These are phyloP conservation scores for Durio zibethinus DNA, from an alignment of 345 rosid genomes.

Conservation along the genomic window DNA sequence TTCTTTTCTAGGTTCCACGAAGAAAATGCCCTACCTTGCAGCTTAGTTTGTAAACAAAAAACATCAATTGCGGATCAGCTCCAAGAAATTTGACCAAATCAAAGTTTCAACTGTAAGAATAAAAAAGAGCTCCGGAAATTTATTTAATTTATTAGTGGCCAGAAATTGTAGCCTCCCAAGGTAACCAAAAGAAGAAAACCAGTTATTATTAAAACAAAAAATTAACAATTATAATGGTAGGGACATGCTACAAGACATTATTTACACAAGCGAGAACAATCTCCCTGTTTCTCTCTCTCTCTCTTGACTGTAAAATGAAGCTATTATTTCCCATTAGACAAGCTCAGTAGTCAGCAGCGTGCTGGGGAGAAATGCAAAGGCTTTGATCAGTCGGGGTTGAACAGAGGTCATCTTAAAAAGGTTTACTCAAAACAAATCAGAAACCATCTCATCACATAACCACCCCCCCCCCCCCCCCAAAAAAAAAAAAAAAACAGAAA, in stretches of 20 bases:
- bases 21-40: neutral
- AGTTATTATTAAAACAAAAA: neutral
- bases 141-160: constrained; percentile 6
- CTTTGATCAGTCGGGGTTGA: no score
- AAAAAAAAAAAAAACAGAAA: neutral
- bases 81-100: neutral
- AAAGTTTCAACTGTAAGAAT: constrained; percentile 1
- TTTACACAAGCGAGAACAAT: neutral
- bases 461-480: no score
- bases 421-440: constrained; percentile 11
- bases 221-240: constrained; percentile 10
- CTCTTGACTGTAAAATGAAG: neutral
- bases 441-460: constrained; percentile 7
- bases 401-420: no score
- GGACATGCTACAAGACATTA: constrained; percentile 25
- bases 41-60: neutral
- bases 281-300: neutral
- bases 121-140: constrained; percentile 5
- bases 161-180: constrained; percentile 17
- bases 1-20: no score
- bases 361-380: no score
- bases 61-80: constrained; percentile 1
- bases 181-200: constrained; percentile 13
- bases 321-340: neutral
- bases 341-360: neutral